Evolutionary conservation across 2,329 filamentous ascomycete genomes (phyloP), one percentile per base, ranked within the genome.

Genomic region (Pyrenochaeta sp.): DNA sequence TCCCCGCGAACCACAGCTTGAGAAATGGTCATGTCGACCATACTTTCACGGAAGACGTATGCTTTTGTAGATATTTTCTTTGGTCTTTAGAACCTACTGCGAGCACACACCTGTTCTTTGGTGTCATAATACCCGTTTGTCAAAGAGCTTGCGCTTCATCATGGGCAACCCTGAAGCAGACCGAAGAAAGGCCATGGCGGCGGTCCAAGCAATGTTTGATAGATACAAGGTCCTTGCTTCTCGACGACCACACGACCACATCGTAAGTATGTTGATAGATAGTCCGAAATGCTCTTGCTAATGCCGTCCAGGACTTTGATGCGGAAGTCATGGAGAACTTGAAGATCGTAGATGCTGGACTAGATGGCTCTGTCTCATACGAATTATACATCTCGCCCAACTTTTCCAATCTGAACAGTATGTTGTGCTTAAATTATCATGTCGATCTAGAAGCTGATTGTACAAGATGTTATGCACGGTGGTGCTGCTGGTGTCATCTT

Each of bases 371-470:
- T 3, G 67, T 68, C 4, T 47, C 50, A 6, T 73, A 60, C 43
- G 63, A 72, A 35, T 49, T 73, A 9, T 53, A 49, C 41, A 69
- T 73, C 13, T 51, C 57, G 6, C 57, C 66, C 17, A 62, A 62
- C 23, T 71, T 68, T 39, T 71, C 68, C n/a, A 73, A 73, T 31
- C 43, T 73, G 28, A 73, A 72, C 48, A 61, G 69, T 70, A 64
- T n/a, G 42, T 21, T 4, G 3, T 17, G 5, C 11, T 2, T 8
- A 7, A 4, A 6, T 11, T 19, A 19, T 2, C 4, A 4, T 2
- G 11, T n/a, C 6, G n/a, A n/a, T n/a, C 7, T 10, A 14, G 8
- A 20, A 13, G n/a, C 44, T 57, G n/a, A 63, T 7, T 1, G 9
- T n/a, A 7, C 7, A 11, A 67, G 68, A 72, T 46, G 70, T 72